phyloP scores from a whole-genome alignment of 768 basidiomycete species.

The Calocybe gangraenosa region DNA sequence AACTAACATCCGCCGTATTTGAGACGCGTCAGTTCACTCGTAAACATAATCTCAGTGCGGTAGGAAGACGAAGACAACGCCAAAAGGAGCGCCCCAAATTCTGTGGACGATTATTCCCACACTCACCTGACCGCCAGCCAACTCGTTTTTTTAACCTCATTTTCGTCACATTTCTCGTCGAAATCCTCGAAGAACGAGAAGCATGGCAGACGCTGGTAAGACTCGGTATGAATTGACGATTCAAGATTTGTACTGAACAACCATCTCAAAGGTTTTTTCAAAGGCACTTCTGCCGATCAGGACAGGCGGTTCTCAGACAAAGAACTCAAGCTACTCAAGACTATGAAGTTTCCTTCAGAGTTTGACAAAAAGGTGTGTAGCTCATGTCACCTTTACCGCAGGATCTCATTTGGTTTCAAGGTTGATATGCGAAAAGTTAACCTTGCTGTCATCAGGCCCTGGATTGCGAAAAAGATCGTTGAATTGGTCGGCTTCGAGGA shows the following conservation, averaged over 20 bases:
- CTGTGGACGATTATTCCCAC: no score
- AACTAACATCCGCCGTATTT: no score
- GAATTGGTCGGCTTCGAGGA: conserved; percentile 94
- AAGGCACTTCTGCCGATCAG: conserved; percentile 87
- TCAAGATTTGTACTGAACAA: no score
- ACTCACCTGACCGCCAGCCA: no score
- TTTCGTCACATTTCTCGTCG: background rate
- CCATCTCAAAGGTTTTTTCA: conserved; percentile 67
- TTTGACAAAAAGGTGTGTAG: conserved; percentile 79
- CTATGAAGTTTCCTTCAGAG: conserved; percentile 85
- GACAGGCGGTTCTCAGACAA: conserved; percentile 95
- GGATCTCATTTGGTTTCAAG: conserved; percentile 27
- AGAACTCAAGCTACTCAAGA: conserved; percentile 82
- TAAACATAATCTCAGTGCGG: no score
- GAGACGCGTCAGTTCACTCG: no score
- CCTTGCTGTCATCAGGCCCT: conserved; percentile 84
- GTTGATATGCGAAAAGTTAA: conserved; percentile 98
- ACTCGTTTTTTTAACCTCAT: no score
- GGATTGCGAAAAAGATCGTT: conserved; percentile 91
- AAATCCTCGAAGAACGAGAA: conserved; percentile 1
- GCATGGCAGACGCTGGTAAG: conserved; percentile 61
- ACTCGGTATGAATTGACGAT: conserved; percentile 8
- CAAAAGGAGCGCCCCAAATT: no score
- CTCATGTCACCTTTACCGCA: background rate
- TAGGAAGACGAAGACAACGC: no score